These are phyloP conservation scores for Lachnellula hyalina DNA, from an alignment of 2,329 filamentous ascomycete genomes.

Conservation along the genomic window DNA sequence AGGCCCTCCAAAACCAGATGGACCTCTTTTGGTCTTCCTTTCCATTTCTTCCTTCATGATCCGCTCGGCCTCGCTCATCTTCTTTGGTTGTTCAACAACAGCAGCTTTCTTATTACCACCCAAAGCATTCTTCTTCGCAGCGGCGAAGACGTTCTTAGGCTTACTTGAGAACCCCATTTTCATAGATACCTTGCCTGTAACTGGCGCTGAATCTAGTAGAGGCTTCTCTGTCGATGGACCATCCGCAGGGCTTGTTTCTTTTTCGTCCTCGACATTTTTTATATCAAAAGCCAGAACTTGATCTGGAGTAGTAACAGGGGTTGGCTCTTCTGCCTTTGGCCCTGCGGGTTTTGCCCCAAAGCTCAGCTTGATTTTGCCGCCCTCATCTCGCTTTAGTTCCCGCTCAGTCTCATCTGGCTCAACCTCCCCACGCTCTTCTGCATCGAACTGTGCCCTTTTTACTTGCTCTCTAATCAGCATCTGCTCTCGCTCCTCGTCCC, in stretches of 20 bases:
- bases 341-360: constrained; percentile 44
- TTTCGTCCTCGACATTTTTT: background rate
- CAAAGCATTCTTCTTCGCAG: constrained; percentile 64
- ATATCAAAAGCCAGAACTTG: background rate
- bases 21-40: constrained; percentile 54
- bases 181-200: constrained; percentile 49
- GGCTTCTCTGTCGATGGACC: background rate
- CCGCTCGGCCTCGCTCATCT: constrained; percentile 80
- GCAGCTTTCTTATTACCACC: constrained; percentile 54
- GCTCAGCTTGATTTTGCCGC: constrained; percentile 70
- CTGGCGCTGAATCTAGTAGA: constrained; percentile 9
- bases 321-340: constrained; percentile 15
- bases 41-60: constrained; percentile 87
- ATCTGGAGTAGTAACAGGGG: background rate
- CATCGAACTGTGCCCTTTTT: constrained; percentile 61
- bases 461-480: constrained; percentile 80
- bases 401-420: constrained; percentile 40
- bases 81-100: constrained; percentile 61
- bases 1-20: constrained; percentile 41
- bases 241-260: constrained; percentile 10
- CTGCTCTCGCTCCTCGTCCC: constrained; percentile 86
- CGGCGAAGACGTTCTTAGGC: constrained; percentile 71
- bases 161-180: constrained; percentile 62
- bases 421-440: constrained; percentile 39
- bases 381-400: constrained; percentile 56